Base-by-base conservation (phyloP, 108 stramenopile species). In the Cyclotella cryptica region DNA sequence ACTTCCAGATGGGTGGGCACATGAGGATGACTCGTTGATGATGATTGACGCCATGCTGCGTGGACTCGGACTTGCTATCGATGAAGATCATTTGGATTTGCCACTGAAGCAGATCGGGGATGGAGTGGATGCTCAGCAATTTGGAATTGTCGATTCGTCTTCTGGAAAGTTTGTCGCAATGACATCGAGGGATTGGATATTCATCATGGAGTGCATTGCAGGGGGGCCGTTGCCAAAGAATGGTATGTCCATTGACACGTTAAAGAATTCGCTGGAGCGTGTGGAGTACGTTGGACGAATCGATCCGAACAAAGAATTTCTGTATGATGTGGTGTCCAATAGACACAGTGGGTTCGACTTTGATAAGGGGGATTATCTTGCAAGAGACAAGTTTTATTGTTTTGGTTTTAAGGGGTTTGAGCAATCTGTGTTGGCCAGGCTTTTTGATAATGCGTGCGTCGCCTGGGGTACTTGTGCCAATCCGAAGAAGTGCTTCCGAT, bases 361-460 rank as follows among this genome's bases (percentile, higher is more conserved):
- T 17, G 98, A 98, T 71, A 98, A 98, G 63, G 86, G 97, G 27
- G 98, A 98, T 75, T 98, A 98, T 76, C 96, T 93, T 69, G 91
- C 92, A 22, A 72, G 97, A 46, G 97, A 98, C 82, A 45, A 65
- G 79, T 30, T 87, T 86, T 30, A 73, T 72, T 57, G 69, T 26
- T 55, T 65, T 86, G 43, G 63, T 67, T 13, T 64, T 52, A 21
- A 55, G 68, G 27, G 90, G 84, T 46, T 66, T 58, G 63, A 63
- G n/a, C 66, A 87, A 43, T 71, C 89, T 46, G 55, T 43, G 9
- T 81, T 90, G 18, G 52, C 70, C 8, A 66, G 71, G 21, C 59
- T 96, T 22, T 80, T 93, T 24, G 84, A 93, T 27, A 90, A 96
- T 45, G 89, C 91, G 10, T 70, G 76, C 27, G 87, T 96, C 10